phyloP scores from a whole-genome alignment of 1,284 basidiomycete species.

The Apiotrichum porosum region DNA sequence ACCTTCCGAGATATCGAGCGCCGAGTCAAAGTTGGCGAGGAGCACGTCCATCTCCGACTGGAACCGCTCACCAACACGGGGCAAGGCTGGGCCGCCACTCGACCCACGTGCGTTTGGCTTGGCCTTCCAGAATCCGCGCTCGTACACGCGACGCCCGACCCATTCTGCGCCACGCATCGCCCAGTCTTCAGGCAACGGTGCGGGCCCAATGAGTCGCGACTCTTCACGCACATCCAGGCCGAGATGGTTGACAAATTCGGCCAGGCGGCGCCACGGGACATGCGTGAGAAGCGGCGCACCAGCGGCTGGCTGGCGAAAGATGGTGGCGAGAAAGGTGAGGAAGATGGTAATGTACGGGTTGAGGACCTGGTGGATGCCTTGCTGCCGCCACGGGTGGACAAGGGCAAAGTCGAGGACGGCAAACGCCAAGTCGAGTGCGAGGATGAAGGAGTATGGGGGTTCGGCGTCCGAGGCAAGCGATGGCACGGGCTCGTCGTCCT shows the following conservation, averaged over 20 bases:
- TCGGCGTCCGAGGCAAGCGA: conserved; percentile 26
- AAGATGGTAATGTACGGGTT: conserved; percentile 85
- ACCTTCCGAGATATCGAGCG: conserved; percentile 60
- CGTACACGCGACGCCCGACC: conserved; percentile 81
- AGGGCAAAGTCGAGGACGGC: conserved; percentile 69
- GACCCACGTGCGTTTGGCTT: conserved; percentile 46
- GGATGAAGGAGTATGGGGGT: conserved; percentile 61
- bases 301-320: conserved; percentile 62
- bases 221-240: conserved; percentile 57
- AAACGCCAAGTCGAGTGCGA: conserved; percentile 75
- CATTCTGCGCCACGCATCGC: conserved; percentile 91
- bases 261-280: conserved; percentile 79
- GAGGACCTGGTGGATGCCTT: conserved; percentile 59
- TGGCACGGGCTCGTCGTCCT: conserved; percentile 12
- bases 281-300: conserved; percentile 63
- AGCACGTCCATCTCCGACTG: conserved; percentile 73
- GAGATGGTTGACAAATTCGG: conserved; percentile 56
- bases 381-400: conserved; percentile 56
- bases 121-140: conserved; percentile 78
- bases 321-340: conserved; percentile 78
- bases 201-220: conserved; percentile 51
- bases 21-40: conserved; percentile 55
- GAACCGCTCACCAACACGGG: conserved; percentile 38
- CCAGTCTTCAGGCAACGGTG: conserved; percentile 88
- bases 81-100: conserved; percentile 51